These are phyloP conservation scores for Penicillium argentinense DNA, from an alignment of 495 filamentous ascomycete genomes.

Conservation along the genomic window DNA sequence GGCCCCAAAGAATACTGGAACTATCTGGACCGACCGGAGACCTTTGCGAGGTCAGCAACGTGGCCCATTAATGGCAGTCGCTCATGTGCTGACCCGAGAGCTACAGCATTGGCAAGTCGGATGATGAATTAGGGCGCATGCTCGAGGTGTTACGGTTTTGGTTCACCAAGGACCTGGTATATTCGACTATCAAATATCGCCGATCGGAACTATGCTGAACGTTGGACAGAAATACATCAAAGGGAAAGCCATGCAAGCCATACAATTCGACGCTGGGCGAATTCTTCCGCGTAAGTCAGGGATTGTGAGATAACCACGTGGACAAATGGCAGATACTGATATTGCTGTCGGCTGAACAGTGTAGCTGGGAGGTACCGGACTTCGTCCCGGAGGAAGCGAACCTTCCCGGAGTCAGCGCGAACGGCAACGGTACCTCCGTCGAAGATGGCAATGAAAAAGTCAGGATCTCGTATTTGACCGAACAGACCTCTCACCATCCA, in stretches of 20 bases:
- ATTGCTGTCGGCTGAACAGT: slow-evolving; percentile 48
- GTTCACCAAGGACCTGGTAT: slow-evolving; percentile 94
- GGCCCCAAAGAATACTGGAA: slow-evolving; percentile 87
- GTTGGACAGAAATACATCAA: slow-evolving; percentile 81
- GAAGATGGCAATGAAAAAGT: slow-evolving; percentile 53
- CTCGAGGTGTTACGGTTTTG: slow-evolving; percentile 91
- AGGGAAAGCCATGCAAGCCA: slow-evolving; percentile 96
- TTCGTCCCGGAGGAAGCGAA: slow-evolving; percentile 48
- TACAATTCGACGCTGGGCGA: slow-evolving; percentile 98
- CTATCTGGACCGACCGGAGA: slow-evolving; percentile 92
- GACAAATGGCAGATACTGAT: neutral
- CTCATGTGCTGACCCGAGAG: slow-evolving; percentile 38
- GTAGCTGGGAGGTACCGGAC: slow-evolving; percentile 90
- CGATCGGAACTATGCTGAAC: slow-evolving; percentile 13
- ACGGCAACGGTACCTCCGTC: slow-evolving; percentile 32
- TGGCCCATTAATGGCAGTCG: slow-evolving; percentile 15
- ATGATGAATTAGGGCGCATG: slow-evolving; percentile 89
- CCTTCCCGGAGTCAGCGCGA: slow-evolving; percentile 34
- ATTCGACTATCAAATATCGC: slow-evolving; percentile 15
- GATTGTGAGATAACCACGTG: neutral
- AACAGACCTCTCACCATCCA: slow-evolving; percentile 98
- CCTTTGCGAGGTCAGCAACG: slow-evolving; percentile 70
- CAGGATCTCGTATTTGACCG: slow-evolving; percentile 87
- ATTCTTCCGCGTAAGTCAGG: slow-evolving; percentile 78
- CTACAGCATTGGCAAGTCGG: slow-evolving; percentile 85